Base-by-base conservation (phyloP, 139 green algal genomes). In the Prasinococcaceae sp. region DNA sequence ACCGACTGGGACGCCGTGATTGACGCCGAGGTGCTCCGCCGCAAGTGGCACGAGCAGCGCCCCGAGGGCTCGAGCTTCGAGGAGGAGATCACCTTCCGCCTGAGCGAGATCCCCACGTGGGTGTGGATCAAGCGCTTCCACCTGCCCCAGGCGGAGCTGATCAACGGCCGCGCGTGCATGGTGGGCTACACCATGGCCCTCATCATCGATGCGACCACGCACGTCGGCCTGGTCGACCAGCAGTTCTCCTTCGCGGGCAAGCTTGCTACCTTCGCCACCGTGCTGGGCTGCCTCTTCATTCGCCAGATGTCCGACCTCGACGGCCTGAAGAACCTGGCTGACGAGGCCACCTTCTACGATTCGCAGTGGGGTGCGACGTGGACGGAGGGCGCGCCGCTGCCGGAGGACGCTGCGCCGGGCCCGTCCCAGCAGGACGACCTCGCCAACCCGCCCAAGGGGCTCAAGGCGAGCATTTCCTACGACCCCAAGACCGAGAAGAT, bases 261-360 rank as follows among this genome's bases (percentile, higher is more conserved):
- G 60, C 46, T 74, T 12, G 42, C 64, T n/a, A 54, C 75, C 16
- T 30, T 70, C 42, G 20, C 60, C 17, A 68, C 71, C 17, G 48
- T 79, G 10, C 20, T 65, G 22, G 60, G 51, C n/a, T 41, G 70
- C 38, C 41, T 75, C 28, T 30, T 66, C 33, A 33, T 79, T 4
- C 55, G 71, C 20, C 56, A 58, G 27, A 51, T 42, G 3, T 46
- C 64, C 14, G 71, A 79, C 33, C 19, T 77, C 14, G 40, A 63
- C 28, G 61, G 44, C 17, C 32, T 78, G 33, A 73, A 75, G 53
- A 50, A 50, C 1, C 58, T 77, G 19, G 47, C 47, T 10, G 54
- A 78, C 19, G 71, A 79, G 53, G 61, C 41, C 9, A 79, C 69
- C n/a, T 79, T 78, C 58, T 79, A 79, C 41, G 71, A 79, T 47